A percentile compares a stretch with the other conserved stretches of the same genome.
These are phyloP conservation scores for Parasarocladium wereldwijsianum DNA, from an alignment of 2,329 filamentous ascomycete species.

Conservation along the genomic window DNA sequence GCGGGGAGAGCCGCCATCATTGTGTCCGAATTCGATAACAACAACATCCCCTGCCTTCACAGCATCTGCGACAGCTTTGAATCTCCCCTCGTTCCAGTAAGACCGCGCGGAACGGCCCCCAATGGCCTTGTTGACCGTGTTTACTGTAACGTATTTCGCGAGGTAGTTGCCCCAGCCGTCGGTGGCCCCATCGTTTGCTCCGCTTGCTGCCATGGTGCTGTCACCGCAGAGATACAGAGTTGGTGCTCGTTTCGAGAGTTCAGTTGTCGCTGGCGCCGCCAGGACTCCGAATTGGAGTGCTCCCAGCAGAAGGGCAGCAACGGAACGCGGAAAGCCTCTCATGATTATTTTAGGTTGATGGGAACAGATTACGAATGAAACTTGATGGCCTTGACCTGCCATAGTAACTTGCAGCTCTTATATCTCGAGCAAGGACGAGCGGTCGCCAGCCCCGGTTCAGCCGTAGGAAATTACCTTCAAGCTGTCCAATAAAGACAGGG, in stretches of 20 bases:
- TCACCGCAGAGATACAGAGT: slow-evolving; percentile 45
- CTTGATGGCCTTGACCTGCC: no score
- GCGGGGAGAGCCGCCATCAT: slow-evolving; percentile 45
- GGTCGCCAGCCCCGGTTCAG: no score
- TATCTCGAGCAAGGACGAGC: no score
- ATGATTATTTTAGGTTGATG: no score
- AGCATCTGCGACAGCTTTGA: slow-evolving; percentile 36
- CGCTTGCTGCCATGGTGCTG: slow-evolving; percentile 42
- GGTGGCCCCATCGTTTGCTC: slow-evolving; percentile 23
- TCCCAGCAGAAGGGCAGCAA: slow-evolving; percentile 9
- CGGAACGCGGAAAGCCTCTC: slow-evolving; percentile 5
- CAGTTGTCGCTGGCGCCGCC: no score
- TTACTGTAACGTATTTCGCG: slow-evolving; percentile 26
- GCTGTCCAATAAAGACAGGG: no score
- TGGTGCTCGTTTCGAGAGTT: no score
- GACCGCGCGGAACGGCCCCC: slow-evolving; percentile 52
- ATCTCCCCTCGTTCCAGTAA: slow-evolving; percentile 51
- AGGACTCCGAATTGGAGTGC: slow-evolving; percentile 6
- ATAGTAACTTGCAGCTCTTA: no score
- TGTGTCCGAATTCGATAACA: slow-evolving; percentile 60
- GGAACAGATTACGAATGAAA: neutral
- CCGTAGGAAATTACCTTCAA: no score
- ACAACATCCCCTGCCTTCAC: slow-evolving; percentile 48
- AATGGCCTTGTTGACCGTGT: slow-evolving; percentile 48
- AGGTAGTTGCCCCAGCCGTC: slow-evolving; percentile 51